Conservation (phyloP, 2,329 filamentous ascomycete genomes). For the Aspergillus sclerotialis region DNA sequence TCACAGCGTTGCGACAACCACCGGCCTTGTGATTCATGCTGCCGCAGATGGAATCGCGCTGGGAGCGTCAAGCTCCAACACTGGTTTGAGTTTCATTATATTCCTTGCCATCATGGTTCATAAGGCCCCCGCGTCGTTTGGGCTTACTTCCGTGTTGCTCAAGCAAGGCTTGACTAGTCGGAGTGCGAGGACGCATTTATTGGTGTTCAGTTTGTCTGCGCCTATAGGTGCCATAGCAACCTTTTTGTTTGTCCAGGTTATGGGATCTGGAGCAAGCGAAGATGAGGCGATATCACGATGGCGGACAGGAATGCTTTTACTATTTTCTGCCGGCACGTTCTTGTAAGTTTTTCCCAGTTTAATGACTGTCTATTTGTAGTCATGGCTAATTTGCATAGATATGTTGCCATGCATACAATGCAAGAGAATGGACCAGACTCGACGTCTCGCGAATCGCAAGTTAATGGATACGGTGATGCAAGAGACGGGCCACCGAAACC, state of each 20-base stretch:
- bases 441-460: conserved; percentile 22
- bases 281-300: conserved; percentile 61
- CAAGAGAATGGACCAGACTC: conserved; percentile 55
- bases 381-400: conserved; percentile 46
- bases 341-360: conserved; percentile 55
- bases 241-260: conserved; percentile 70
- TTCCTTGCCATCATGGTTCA: conserved; percentile 97
- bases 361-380: conserved; percentile 5
- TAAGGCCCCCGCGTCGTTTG: conserved; percentile 93
- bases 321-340: conserved; percentile 97
- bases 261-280: conserved; percentile 47
- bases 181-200: conserved; percentile 72
- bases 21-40: conserved; percentile 91
- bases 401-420: conserved; percentile 98
- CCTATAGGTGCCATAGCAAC: conserved; percentile 79
- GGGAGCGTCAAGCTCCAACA: conserved; percentile 77
- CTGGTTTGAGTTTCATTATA: conserved; percentile 78
- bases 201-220: conserved; percentile 86
- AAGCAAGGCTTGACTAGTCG: conserved; percentile 89
- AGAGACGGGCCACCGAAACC: conserved; percentile 26
- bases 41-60: conserved; percentile 93
- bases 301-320: conserved; percentile 83
- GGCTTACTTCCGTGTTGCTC: conserved; percentile 79
- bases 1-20: conserved; percentile 71
- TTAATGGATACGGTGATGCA: conserved; percentile 38